phyloP scores from a whole-genome alignment of 257 asterid genomes.

The Solanum pimpinellifolium region DNA sequence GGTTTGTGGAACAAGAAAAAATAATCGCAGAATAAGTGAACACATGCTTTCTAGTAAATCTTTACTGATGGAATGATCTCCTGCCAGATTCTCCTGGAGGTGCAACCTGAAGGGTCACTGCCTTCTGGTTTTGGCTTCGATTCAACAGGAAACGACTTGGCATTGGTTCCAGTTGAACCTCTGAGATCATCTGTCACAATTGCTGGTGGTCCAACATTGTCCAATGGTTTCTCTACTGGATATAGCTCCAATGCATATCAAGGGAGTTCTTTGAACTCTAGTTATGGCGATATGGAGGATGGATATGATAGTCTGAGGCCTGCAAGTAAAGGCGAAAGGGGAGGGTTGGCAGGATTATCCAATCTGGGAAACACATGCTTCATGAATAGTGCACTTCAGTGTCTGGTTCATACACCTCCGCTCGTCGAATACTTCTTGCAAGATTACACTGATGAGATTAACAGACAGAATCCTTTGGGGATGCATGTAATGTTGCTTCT shows the following conservation, averaged over 20 bases:
- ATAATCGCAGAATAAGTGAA: background rate
- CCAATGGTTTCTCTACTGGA: constrained; percentile 62
- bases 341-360: constrained; percentile 90
- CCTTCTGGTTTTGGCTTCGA: constrained; percentile 37
- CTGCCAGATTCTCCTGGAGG: constrained; percentile 81
- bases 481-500: constrained; percentile 58
- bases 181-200: constrained; percentile 58
- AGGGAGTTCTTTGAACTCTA: constrained; percentile 35
- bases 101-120: constrained; percentile 36
- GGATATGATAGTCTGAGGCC: constrained; percentile 33
- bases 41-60: background rate
- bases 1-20: background rate
- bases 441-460: constrained; percentile 78
- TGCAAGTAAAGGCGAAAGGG: constrained; percentile 43
- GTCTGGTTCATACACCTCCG: constrained; percentile 92
- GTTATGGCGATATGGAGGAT: constrained; percentile 50
- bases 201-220: constrained; percentile 87
- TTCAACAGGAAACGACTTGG: constrained; percentile 78
- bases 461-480: constrained; percentile 77
- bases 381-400: constrained; percentile 95
- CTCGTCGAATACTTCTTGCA: constrained; percentile 75
- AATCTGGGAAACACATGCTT: constrained; percentile 98
- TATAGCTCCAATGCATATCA: constrained; percentile 37
- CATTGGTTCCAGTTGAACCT: constrained; percentile 79
- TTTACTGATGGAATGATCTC: background rate